Base-by-base conservation (phyloP, 106 monocot genomes). In the Apostasia shenzhenica region DNA sequence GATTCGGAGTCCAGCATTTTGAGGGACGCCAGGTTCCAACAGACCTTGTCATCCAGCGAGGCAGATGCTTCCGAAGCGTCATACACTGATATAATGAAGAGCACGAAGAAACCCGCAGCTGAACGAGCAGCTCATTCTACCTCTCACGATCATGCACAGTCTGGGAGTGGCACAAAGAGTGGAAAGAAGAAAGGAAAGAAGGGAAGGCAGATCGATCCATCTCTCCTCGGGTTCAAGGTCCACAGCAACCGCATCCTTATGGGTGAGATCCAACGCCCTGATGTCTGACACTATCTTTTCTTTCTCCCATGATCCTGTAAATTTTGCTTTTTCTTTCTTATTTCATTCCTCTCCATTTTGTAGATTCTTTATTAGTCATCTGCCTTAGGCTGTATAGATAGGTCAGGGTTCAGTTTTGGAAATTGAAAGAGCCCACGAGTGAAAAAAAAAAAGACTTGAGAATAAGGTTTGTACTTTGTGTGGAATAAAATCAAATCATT, bases 191-290 rank as follows among this genome's bases (percentile, higher is more conserved):
- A 86, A 57, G 90, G 90, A 7, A 90, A 86, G 77, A 86, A 86
- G 73, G 86, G 90, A 3, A 90, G 74, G 76, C 90, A 90, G 61
- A 90, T 90, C 11, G 86, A 90, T 63, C 86, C 85, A 12, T 81
- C 90, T 39, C 90, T 90, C 40, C 90, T 90, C 12, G 86, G 86
- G 8, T 90, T 90, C 74, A 90, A 86, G 72, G 83, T 90, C 48
- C 90, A 90, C 63, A 90, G 90, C 71, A 90, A 90, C 67, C 90
- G 90, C 44, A 86, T 86, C 70, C 63, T 90, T 86, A 90, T 90
- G 90, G 90, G 90, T 40, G 90, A 90, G 83, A 90, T 90, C 58
- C 90, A 90, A 14, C 90, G 90, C 45, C 76, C 68, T 2, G 86
- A 86, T 64, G 78, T 81, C 51, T 77, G 53, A 81, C 26, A 26